A percentile compares a stretch with the other conserved stretches of the same genome.
These are phyloP conservation scores for Leccinum olivaceopallidum DNA, from an alignment of 768 basidiomycete species.

Conservation along the genomic window DNA sequence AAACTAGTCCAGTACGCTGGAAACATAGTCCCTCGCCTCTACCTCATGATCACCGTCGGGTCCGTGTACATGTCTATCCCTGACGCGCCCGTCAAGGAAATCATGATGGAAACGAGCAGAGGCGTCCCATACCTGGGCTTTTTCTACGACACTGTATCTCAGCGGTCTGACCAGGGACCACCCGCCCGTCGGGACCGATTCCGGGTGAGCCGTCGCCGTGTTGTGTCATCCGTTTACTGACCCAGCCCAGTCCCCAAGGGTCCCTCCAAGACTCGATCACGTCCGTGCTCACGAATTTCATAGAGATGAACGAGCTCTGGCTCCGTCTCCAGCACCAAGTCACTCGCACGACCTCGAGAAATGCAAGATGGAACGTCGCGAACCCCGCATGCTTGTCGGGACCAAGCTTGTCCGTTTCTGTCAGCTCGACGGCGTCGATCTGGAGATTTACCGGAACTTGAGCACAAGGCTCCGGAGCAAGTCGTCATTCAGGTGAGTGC, in stretches of 20 bases:
- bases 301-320: conserved; percentile 99
- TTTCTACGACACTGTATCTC: too few species aligned
- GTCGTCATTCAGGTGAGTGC: conserved; percentile 87
- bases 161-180: too few species aligned
- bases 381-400: conserved; percentile 55
- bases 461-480: conserved; percentile 71
- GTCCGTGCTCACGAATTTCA: conserved; percentile 97
- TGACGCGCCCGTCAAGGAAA: conserved; percentile 97
- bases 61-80: conserved; percentile 99
- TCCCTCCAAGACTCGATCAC: too few species aligned
- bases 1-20: too few species aligned
- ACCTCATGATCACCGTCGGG: conserved; percentile 99
- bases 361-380: too few species aligned
- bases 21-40: conserved; percentile 45
- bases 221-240: too few species aligned
- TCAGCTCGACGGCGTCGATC: too few species aligned
- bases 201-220: too few species aligned
- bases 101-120: conserved; percentile 99
- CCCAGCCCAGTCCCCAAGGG: conserved; percentile 38
- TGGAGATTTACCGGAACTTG: too few species aligned
- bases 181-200: too few species aligned
- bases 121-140: conserved; percentile 52
- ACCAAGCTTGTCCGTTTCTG: too few species aligned
- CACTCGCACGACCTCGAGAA: conserved; percentile 27
- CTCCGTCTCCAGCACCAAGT: conserved; percentile 96